Evolutionary conservation across 1,139 yeast species (phyloP), one percentile per base, ranked within the genome.

Genomic region (Torulaspora pretoriensis): DNA sequence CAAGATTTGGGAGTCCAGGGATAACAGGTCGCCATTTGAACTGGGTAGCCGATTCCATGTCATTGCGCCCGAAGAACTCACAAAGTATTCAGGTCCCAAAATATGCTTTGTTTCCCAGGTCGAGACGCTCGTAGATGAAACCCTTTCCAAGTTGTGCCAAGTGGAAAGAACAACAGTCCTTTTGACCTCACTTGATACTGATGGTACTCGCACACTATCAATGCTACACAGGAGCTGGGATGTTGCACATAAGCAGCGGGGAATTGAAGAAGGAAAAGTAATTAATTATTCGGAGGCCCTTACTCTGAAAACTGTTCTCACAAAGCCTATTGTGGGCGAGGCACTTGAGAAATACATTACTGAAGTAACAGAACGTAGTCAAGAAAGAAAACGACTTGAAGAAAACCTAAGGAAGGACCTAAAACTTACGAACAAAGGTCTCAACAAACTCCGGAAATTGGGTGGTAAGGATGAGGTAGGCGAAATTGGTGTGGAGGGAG

Each of bases 21-120:
- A 62, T 35, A 59, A 79, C 43, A 77, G 78, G 45, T 77, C 84
- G 2, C 96, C 97, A 7, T 69, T 69, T 51, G 86, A 82, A 55
- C 35, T 64, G 26, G 81, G 85, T 48, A 69, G 82, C 25, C 70
- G 79, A 59, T 78, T 78, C 49, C 80, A 79, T 63, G 70, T 83
- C 12, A 71, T 81, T 22, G 77, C 77, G 35, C 75, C 84, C 2
- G 71, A 70, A 30, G 94, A 85, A 43, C 64, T 87, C 40, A 59
- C 70, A 13, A 75, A 69, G 39, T 64, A 77, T 40, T 68, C 75
- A 7, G 87, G 95, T 0, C 88, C 96, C 0, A 87, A 87, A 60
- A 82, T 92, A 39, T 82, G 92, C 2, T 79, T 92, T 52, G 86
- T 90, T 22, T 78, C 94, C 0, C 92, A 92, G 12, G 75, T 78